phyloP scores from a whole-genome alignment of 495 filamentous ascomycete genomes.

The Aspergillus ostianus region DNA sequence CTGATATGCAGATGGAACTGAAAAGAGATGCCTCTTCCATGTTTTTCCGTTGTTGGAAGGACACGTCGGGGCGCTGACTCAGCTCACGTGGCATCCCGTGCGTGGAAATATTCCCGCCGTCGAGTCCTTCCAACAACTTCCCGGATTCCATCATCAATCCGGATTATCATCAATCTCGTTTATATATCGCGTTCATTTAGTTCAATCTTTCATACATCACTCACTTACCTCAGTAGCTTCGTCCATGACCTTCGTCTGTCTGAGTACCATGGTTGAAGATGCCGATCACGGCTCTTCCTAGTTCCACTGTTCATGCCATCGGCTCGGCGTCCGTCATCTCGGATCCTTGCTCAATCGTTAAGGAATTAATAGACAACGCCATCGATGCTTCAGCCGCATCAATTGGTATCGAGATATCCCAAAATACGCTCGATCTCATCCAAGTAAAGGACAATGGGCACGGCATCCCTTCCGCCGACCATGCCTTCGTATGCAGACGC shows the following conservation, averaged over 20 bases:
- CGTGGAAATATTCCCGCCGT: neutral
- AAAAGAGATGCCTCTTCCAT: neutral
- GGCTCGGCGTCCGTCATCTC: constrained; percentile 72
- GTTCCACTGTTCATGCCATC: constrained; percentile 61
- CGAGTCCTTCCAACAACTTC: neutral
- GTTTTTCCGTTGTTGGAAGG: neutral
- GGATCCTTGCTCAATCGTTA: constrained; percentile 71
- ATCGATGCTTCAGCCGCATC: constrained; percentile 78
- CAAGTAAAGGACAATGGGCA: constrained; percentile 88
- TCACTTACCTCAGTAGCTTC: neutral
- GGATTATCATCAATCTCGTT: neutral
- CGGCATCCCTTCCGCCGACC: constrained; percentile 73
- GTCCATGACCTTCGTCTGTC: neutral
- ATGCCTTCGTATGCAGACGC: constrained; percentile 62
- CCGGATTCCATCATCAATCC: neutral
- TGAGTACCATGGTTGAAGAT: constrained; percentile 25
- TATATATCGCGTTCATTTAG: neutral
- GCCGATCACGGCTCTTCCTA: constrained; percentile 68
- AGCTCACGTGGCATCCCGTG: neutral
- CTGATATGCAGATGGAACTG: neutral
- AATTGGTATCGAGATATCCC: constrained; percentile 69
- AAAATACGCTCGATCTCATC: constrained; percentile 77
- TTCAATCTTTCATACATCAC: neutral
- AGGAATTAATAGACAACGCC: constrained; percentile 91
- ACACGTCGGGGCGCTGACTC: neutral